Evolutionary conservation across 192 early-diverging fungal species (phyloP), one percentile per base, ranked within the genome.

Genomic region (Thoreauomyces humboldtii): DNA sequence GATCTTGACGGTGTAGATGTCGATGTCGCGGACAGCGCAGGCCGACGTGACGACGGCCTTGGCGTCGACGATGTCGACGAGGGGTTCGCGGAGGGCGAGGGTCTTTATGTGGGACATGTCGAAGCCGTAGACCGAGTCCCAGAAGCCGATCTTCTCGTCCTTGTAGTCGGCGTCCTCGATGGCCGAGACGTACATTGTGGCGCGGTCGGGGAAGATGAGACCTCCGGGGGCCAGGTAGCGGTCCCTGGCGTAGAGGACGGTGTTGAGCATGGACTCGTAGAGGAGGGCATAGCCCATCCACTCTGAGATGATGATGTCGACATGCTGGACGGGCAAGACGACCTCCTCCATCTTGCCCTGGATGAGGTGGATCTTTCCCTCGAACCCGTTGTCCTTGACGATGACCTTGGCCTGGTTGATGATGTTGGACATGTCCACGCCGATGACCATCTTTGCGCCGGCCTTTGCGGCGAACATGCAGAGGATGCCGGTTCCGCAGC

Each of bases 221-320:
- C 96, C 96, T 36, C 80, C 89, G n/a, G 87, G 86, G n/a, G 70
- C 70, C 74, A 96, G 86, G 71, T 93, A 99, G 48, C 85, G 80
- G 80, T 99, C 95, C 58, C 97, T 85, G 11, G 97, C 97, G 57
- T 95, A 87, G 37, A 99, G 82, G 11, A 99, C 94, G 21, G 97
- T 95, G 83, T 98, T 96, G 64, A 99, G 84, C 97, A 99, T 99
- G 72, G 92, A 89, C 81, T 99, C 95, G 77, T 95, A 98, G 38
- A 97, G 77, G 68, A 99, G 85, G 70, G 92, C 94, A 80, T 99
- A 99, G 24, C 97, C 97, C 97, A 99, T 99, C 97, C 97, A 99
- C 69, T 99, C 97, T 4, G 93, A 96, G 59, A 99, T 95, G 59
- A 99, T 99, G 64, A 99, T 97, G 73, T 99, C 97, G 32, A 98